A percentile compares a stretch with the other conserved stretches of the same genome.
These are phyloP conservation scores for Chaetomium strumarium DNA, from an alignment of 2,329 filamentous ascomycete genomes.

Conservation along the genomic window DNA sequence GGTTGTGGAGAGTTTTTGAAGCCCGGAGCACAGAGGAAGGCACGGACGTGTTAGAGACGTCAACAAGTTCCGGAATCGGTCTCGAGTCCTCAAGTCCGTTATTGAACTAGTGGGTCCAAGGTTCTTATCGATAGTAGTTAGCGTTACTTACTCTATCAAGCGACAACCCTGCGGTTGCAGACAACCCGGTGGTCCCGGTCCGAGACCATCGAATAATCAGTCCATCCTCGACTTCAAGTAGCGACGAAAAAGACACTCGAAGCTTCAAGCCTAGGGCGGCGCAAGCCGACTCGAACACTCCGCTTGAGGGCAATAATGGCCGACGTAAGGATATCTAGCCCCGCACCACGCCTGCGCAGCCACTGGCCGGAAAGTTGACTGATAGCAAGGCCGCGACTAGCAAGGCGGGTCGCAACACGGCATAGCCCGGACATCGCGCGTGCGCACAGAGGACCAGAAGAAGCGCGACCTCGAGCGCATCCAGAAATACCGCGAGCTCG, in stretches of 20 bases:
- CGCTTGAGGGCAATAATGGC: conserved; percentile 13
- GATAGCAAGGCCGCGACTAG: conserved; percentile 20
- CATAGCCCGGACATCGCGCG: conserved; percentile 61
- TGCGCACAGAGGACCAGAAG: conserved; percentile 62
- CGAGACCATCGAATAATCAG: too few relatives aligned
- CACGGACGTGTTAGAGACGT: too few relatives aligned
- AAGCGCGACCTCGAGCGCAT: conserved; percentile 58
- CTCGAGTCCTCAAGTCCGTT: too few relatives aligned
- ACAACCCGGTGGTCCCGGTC: too few relatives aligned
- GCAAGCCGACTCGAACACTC: not conserved
- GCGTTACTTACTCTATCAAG: too few relatives aligned
- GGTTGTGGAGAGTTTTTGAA: too few relatives aligned
- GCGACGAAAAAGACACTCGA: not conserved
- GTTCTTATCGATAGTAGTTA: too few relatives aligned
- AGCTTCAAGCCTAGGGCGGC: not conserved
- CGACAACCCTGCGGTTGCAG: too few relatives aligned
- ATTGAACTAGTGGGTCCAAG: too few relatives aligned
- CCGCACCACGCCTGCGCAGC: not conserved
- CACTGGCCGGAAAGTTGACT: conserved; percentile 20
- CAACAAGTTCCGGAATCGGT: too few relatives aligned
- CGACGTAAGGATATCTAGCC: conserved; percentile 18
- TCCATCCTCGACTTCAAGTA: too few relatives aligned
- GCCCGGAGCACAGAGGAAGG: too few relatives aligned
- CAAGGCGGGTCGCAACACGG: conserved; percentile 61
- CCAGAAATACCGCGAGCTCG: conserved; percentile 46